A percentile compares a stretch with the other conserved stretches of the same genome.
These are phyloP conservation scores for Saccharomyces cerevisiae DNA, from an alignment of 805 yeast species.

Conservation along the genomic window DNA sequence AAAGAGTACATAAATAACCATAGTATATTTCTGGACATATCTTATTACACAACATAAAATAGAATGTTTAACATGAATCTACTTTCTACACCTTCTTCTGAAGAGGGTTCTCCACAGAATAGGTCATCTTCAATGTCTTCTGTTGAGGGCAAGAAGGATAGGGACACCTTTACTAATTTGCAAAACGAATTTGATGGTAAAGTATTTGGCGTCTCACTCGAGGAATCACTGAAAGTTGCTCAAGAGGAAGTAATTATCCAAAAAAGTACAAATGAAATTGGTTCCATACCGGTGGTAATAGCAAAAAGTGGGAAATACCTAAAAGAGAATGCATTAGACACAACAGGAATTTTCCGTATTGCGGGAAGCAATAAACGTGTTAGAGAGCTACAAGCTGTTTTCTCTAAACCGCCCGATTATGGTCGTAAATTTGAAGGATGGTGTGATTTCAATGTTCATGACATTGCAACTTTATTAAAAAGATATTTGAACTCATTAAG, in stretches of 20 bases:
- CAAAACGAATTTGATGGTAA: slow-evolving; percentile 31
- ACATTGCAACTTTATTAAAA: slow-evolving; percentile 82
- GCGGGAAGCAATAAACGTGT: slow-evolving; percentile 86
- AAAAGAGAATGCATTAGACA: slow-evolving; percentile 63
- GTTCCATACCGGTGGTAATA: slow-evolving; percentile 86
- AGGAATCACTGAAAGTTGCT: slow-evolving; percentile 56
- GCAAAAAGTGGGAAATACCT: slow-evolving; percentile 86
- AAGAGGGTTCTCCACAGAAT: neutral
- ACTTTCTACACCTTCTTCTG: neutral
- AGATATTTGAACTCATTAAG: slow-evolving; percentile 78
- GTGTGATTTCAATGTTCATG: slow-evolving; percentile 92
- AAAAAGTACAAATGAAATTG: slow-evolving; percentile 63
- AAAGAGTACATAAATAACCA: neutral
- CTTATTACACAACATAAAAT: neutral
- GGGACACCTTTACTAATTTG: slow-evolving; percentile 30
- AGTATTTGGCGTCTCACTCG: slow-evolving; percentile 73
- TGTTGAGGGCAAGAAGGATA: slow-evolving; percentile 23
- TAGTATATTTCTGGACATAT: neutral
- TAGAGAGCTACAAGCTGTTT: slow-evolving; percentile 68
- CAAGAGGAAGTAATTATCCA: slow-evolving; percentile 51
- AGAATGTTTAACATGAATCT: neutral
- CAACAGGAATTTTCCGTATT: slow-evolving; percentile 86
- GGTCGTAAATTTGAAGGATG: slow-evolving; percentile 71
- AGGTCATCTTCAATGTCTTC: neutral
- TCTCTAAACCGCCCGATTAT: slow-evolving; percentile 76